Base-by-base conservation (phyloP, 805 yeast genomes). In the Pichia sporocuriosa region DNA sequence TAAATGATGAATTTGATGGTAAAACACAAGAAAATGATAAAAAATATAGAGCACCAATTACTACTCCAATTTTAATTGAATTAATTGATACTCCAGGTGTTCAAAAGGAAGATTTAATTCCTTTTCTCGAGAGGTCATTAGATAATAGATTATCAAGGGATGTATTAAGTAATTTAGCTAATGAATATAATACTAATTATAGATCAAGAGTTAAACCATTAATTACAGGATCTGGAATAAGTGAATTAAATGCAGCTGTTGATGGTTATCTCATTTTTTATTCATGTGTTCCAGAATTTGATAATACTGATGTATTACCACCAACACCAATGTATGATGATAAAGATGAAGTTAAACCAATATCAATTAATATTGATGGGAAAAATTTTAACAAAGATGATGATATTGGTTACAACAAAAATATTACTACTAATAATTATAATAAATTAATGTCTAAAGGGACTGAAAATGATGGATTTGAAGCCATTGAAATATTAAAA, bases 31-130 rank as follows among this genome's bases (percentile, higher is more conserved):
- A 31, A 15, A 49, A 40, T 42, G 29, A 37, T 37, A 33, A 50
- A 16, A 33, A 50, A 7, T 70, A 72, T 49, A 42, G 52, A 2
- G 75, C 77, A 0, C 85, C 85, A 0, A 57, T 61, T 4, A 65
- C 73, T 12, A 64, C 82, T 0, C 85, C 88, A 1, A 74, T 82
- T 10, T 58, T 77, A 24, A 63, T 81, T 4, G 94, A 84, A 54
- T 63, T 84, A 25, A 75, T 84, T 1, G 94, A 84, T 52, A 80
- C 90, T 0, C 87, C 89, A 0, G 77, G 83, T 2, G 81, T 79
- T 57, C 73, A 77, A 35, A 73, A 81, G 4, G 75, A 75, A 40
- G 76, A 75, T 50, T 72, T 80, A 25, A 84, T 84, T 9, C 94
- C 93, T 1, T 84, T 84, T 54, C 59, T 84, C 32, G 93, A 84